Evolutionary conservation across 2,329 filamentous ascomycete species (phyloP).

Genomic region (Tolypocladium cylindrosporum): DNA sequence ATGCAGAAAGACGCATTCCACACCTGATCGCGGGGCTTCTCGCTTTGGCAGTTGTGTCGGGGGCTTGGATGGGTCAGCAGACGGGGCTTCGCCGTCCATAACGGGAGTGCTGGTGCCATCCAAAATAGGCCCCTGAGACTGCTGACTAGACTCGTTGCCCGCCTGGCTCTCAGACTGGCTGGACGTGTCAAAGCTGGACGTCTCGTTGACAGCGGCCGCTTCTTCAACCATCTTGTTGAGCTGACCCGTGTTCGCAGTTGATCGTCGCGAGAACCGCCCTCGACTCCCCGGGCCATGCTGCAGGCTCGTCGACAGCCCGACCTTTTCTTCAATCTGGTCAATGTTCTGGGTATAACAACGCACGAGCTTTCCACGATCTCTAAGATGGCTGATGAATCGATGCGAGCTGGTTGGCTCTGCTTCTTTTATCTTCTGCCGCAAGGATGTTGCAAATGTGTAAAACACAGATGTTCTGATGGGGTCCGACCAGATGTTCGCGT

Average conservation of each 20-base stretch:
- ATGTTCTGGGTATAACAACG: constrained; percentile 70
- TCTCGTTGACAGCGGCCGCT: constrained; percentile 8
- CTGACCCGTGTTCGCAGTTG: constrained; percentile 22
- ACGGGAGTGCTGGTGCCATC: constrained; percentile 5
- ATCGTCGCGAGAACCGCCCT: constrained; percentile 46
- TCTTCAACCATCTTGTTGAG: constrained; percentile 28
- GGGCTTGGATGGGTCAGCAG: constrained; percentile 9
- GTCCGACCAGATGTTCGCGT: constrained; percentile 60
- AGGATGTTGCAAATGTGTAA: constrained; percentile 60
- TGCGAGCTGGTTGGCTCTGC: constrained; percentile 57
- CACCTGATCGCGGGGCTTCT: constrained; percentile 29
- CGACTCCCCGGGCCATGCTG: constrained; percentile 51
- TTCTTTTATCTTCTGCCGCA: constrained; percentile 54
- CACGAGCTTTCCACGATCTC: constrained; percentile 58
- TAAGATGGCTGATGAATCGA: constrained; percentile 56
- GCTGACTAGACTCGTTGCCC: constrained; percentile 3
- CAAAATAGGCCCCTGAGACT: constrained; percentile 1
- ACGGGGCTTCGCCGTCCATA: constrained; percentile 8
- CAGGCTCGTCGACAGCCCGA: constrained; percentile 55
- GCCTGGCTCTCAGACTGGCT: constrained; percentile 2
- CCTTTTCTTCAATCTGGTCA: constrained; percentile 61
- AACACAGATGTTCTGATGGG: constrained; percentile 59
- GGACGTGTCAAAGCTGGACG: constrained; percentile 6
- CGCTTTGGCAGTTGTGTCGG: constrained; percentile 8
- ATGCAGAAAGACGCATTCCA: constrained; percentile 61